Evolutionary conservation across 2,329 filamentous ascomycete species (phyloP).

Genomic region (Nothopassalora personata): DNA sequence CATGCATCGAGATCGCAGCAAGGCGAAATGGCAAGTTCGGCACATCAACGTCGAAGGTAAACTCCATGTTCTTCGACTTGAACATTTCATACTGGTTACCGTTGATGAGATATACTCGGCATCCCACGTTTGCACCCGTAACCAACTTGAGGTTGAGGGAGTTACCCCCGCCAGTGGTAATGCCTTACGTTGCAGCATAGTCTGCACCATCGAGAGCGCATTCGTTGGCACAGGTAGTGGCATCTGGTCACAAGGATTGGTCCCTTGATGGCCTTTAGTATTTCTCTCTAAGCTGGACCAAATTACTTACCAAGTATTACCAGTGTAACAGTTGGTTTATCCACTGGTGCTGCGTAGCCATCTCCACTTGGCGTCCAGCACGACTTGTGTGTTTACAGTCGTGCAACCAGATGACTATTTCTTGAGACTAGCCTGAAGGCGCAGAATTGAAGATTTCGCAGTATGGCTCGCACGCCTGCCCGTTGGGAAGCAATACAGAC

Average conservation of each 20-base stretch:
- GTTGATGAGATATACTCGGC: conserved; percentile 60
- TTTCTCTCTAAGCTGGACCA: neutral
- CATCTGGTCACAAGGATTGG: conserved; percentile 34
- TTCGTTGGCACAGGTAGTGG: conserved; percentile 45
- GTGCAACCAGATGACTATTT: conserved; percentile 39
- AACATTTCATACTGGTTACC: conserved; percentile 61
- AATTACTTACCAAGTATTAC: no score
- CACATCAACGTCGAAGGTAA: conserved; percentile 67
- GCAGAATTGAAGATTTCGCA: no score
- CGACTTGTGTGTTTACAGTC: conserved; percentile 31
- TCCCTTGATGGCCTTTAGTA: conserved; percentile 37
- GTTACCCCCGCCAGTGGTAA: conserved; percentile 43
- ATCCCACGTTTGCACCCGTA: conserved; percentile 31
- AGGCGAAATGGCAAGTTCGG: conserved; percentile 61
- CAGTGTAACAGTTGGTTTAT: conserved; percentile 45
- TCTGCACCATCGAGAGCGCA: conserved; percentile 54
- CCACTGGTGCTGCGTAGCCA: conserved; percentile 43
- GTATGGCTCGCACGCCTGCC: no score
- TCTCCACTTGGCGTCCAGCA: conserved; percentile 47
- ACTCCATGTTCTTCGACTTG: conserved; percentile 60
- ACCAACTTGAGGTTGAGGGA: conserved; percentile 44
- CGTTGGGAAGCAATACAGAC: no score
- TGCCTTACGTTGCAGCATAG: conserved; percentile 52
- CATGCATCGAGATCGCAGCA: no score
- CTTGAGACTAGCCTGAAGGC: no score